Base-by-base conservation (phyloP, 192 early-diverging fungal species). In the Coemansia sp. region DNA sequence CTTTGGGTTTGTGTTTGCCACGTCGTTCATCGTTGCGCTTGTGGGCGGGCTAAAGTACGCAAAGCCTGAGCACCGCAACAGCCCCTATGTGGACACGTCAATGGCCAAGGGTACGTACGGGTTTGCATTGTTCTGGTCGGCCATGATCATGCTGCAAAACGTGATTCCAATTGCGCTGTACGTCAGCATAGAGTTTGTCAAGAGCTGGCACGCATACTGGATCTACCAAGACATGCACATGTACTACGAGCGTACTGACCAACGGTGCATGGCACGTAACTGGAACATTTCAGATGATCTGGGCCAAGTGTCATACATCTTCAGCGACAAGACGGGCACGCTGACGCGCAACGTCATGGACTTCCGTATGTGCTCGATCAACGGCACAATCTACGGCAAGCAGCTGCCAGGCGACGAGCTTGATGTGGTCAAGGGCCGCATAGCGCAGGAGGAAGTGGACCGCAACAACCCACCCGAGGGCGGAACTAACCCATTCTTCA, bases 251-350 rank as follows among this genome's bases (percentile, higher is more conserved):
- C 84, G 84, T 10, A 81, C 86, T 4, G 87, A 96, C 67, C 84
- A 88, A 36, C 87, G 92, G 4, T 95, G 94, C 83, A 84, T 90
- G 17, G 91, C 95, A 6, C 87, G 89, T 29, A 87, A 90, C 31
- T 97, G 95, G 95, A 95, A 91, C 63, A 84, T 94, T 38, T 89
- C 92, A 24, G 94, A 98, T 66, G 95, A 98, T 73, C 77, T 98
- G 10, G 95, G 95, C 15, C 93, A 96, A 73, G 93, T 99, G 40
- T 92, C 95, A 72, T 98, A 98, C 77, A 88, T 98, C 12, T 98
- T 99, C 70, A 93, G 92, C 36, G 97, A 99, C 83, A 99, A 99
- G 64, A 99, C 97, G 1, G 96, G 97, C 8, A 99, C 97, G 2
- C 75, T 99, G 41, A 99, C 97, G 1, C 91, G 93, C 69, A 99